Conservation (phyloP, 169 alveolate species). For the Cryptosporidium canis region DNA sequence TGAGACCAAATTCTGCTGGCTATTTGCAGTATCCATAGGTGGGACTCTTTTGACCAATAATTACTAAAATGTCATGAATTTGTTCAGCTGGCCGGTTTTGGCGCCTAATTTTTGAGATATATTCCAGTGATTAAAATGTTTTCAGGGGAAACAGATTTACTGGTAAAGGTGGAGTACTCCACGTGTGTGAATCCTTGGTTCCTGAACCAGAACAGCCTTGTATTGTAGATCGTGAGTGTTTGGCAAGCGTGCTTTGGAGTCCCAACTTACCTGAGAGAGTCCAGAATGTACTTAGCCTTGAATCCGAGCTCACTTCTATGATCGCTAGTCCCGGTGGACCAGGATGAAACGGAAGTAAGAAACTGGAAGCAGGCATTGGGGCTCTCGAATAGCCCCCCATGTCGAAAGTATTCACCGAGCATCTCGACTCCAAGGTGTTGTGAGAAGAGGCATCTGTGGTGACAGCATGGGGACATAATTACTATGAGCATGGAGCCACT, state of each 20-base stretch:
- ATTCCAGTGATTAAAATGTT: slow-evolving; percentile 24
- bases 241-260: no score
- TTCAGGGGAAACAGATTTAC: slow-evolving; percentile 45
- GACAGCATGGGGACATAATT: slow-evolving; percentile 57
- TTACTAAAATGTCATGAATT: not conserved
- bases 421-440: slow-evolving; percentile 52
- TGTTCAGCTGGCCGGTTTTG: not conserved
- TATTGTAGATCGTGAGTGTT: not conserved
- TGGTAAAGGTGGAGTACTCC: not conserved
- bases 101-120: slow-evolving; percentile 31
- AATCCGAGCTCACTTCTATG: slow-evolving; percentile 22
- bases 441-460: slow-evolving; percentile 9
- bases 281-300: slow-evolving; percentile 64
- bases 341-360: slow-evolving; percentile 17
- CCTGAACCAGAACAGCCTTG: slow-evolving; percentile 43
- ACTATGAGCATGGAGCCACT: slow-evolving; percentile 20
- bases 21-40: not conserved
- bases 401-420: not conserved
- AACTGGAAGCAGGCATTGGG: slow-evolving; percentile 8
- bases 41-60: not conserved
- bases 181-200: slow-evolving; percentile 14
- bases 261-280: slow-evolving; percentile 51
- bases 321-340: slow-evolving; percentile 70
- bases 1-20: slow-evolving; percentile 19
- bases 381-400: not conserved